Percentiles rank a stretch among this genome's conserved stretches.
Conservation (phyloP, 2,329 filamentous ascomycete species). For the Botrytis galanthina region DNA sequence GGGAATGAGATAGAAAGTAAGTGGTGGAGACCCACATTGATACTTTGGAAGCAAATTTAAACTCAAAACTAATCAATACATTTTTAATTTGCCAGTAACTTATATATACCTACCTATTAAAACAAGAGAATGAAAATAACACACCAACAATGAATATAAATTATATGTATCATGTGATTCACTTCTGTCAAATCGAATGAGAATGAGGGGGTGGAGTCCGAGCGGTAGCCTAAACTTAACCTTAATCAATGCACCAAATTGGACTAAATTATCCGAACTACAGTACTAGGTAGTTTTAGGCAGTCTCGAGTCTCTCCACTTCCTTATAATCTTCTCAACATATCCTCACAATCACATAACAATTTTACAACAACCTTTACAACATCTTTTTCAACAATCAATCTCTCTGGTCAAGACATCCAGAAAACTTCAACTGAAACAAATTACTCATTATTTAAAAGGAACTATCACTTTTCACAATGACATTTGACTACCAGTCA, state of each 20-base stretch:
- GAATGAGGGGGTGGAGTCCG: neutral
- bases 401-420: neutral
- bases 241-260: neutral
- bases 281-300: neutral
- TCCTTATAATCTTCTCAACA: neutral
- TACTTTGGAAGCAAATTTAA: neutral
- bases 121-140: neutral
- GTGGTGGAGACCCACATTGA: neutral
- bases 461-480: neutral
- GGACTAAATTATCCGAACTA: neutral
- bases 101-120: neutral
- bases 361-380: neutral
- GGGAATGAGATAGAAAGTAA: neutral
- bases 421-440: too few relatives aligned
- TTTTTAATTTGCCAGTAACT: neutral
- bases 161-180: neutral
- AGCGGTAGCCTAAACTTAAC: neutral
- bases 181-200: neutral
- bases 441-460: neutral
- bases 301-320: neutral
- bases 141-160: neutral
- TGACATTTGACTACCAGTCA: neutral
- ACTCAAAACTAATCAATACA: neutral
- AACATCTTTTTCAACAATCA: neutral
- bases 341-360: neutral